Base-by-base conservation (phyloP, 1,284 basidiomycete genomes). In the Ustilago trichophora region DNA sequence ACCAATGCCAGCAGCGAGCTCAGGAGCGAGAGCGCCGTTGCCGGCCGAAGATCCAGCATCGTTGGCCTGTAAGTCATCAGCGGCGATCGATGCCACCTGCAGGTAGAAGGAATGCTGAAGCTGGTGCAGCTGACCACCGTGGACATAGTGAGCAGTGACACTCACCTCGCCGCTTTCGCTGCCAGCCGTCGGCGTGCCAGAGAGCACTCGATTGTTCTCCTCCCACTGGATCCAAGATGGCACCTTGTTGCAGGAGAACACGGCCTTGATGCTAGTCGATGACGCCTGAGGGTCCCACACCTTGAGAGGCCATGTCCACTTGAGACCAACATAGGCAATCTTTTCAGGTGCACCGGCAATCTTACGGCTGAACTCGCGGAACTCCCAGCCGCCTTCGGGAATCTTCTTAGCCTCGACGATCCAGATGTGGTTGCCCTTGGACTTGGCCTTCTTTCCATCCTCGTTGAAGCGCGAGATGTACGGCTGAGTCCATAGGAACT, bases 371-470 rank as follows among this genome's bases (percentile, higher is more conserved):
- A 98, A 98, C 16, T 93, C 89, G 47, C 93, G 87, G 84, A 98
- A 99, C 45, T 89, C 86, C 93, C 95, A 98, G 26, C 70, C 69
- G 31, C 89, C 88, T 31, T 91, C 89, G 0, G 83, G 83, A 26
- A 85, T 71, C 78, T 93, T 97, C 83, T 90, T 92, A 16, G 93
- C 96, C 75, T 98, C 93, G 44, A 98, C 90, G 79, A 94, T 95
- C 96, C 96, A 99, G 71, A 98, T 96, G 80, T 98, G 95, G 83
- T 98, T 98, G 47, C 96, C 96, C 85, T 98, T 98, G 48, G 93
- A 95, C 84, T 99, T 99, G 27, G 94, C 92, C 84, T 99, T 99
- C 83, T 97, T 97, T 42, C 79, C 96, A 82, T 98, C 96, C 78
- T 98, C 93, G 82, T 98, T 98, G 86, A 95, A 98, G 24, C 96